Percentiles rank a stretch among this genome's conserved stretches.
Evolutionary conservation across 2,329 filamentous ascomycete species (phyloP).

Genomic region (Trichoderma pleuroti): DNA sequence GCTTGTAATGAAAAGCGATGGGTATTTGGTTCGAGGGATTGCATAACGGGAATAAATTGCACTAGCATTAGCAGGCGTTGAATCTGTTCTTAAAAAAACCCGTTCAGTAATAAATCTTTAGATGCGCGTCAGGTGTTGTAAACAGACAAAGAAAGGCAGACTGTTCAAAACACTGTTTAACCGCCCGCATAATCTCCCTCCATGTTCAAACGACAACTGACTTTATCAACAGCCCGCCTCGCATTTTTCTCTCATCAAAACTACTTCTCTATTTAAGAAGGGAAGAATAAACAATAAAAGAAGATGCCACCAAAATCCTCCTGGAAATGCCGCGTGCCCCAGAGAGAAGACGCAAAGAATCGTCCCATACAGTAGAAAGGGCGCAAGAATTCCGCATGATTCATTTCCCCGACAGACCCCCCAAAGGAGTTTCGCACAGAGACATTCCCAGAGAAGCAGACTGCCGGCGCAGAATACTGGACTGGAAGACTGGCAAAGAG

Average conservation of each 20-base stretch:
- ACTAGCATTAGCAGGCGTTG: background rate
- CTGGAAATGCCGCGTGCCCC: background rate
- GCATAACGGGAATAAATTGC: background rate
- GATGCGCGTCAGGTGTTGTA: background rate
- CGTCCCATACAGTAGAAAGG: constrained; percentile 6
- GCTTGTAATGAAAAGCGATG: constrained; percentile 43
- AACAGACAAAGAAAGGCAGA: background rate
- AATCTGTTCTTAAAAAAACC: background rate
- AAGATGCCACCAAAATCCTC: background rate
- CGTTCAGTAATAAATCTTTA: background rate
- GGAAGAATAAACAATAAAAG: background rate
- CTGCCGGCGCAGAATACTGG: constrained; percentile 16
- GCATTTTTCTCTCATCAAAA: background rate
- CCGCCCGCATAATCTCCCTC: background rate
- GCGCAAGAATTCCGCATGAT: constrained; percentile 21
- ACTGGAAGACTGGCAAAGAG: background rate
- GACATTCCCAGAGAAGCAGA: constrained; percentile 27
- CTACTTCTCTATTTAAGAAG: background rate
- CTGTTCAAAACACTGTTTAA: background rate
- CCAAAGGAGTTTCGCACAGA: constrained; percentile 21
- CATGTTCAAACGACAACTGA: background rate
- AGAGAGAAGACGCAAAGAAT: background rate
- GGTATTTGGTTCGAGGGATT: background rate
- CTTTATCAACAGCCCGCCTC: background rate
- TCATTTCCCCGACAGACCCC: constrained; percentile 26